Conservation (phyloP, 2,329 filamentous ascomycete species). For the Fusarium coicis region DNA sequence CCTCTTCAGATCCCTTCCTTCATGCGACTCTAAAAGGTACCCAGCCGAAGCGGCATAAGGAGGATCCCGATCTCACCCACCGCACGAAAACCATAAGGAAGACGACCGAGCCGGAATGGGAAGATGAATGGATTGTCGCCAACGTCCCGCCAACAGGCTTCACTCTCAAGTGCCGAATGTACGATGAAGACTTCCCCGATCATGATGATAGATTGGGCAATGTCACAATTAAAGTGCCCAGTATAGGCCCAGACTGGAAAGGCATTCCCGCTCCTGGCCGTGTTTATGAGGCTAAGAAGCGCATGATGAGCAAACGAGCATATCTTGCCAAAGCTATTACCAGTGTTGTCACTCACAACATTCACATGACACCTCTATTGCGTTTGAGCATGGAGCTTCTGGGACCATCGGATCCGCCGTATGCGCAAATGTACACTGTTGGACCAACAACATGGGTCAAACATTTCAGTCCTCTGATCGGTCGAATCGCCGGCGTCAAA, state of each 20-base stretch:
- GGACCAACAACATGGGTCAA: conserved; percentile 81
- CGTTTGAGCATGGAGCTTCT: conserved; percentile 81
- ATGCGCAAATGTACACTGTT: conserved; percentile 79
- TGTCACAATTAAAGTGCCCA: conserved; percentile 74
- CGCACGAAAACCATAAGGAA: conserved; percentile 81
- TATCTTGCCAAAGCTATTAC: conserved; percentile 78
- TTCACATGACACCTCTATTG: conserved; percentile 76
- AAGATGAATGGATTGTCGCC: conserved; percentile 87
- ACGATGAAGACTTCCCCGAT: conserved; percentile 90
- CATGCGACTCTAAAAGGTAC: conserved; percentile 77
- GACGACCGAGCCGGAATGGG: conserved; percentile 81
- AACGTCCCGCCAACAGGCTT: conserved; percentile 87
- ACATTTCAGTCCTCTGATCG: conserved; percentile 90
- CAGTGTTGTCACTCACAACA: conserved; percentile 68
- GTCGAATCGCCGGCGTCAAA: conserved; percentile 79
- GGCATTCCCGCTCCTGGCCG: conserved; percentile 70
- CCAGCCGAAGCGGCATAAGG: conserved; percentile 82
- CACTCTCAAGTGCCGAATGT: conserved; percentile 83
- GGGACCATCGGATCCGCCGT: conserved; percentile 76
- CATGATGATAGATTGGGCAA: conserved; percentile 90
- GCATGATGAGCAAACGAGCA: conserved; percentile 86
- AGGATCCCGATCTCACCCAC: conserved; percentile 79
- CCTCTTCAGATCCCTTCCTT: conserved; percentile 87
- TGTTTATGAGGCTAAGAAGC: conserved; percentile 80
- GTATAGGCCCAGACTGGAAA: conserved; percentile 72